Percentiles rank a stretch among this genome's conserved stretches.
phyloP scores from a whole-genome alignment of 805 yeast species.

The Nakazawaea wickerhamii region DNA sequence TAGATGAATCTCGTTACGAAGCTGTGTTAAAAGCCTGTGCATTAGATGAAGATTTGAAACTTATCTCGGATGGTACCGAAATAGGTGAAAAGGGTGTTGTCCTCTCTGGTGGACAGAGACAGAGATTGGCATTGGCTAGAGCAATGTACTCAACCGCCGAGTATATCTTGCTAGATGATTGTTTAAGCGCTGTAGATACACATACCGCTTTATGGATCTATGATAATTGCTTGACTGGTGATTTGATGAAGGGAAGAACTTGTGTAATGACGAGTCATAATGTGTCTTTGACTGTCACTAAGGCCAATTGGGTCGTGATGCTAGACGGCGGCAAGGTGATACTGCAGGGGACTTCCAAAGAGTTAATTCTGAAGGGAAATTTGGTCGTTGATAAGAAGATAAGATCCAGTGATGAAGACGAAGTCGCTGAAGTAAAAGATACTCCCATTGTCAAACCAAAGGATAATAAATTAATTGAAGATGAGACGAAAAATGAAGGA shows the following conservation, averaged over 20 bases:
- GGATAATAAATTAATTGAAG: slow-evolving; percentile 62
- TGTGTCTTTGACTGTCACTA: slow-evolving; percentile 77
- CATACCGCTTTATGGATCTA: slow-evolving; percentile 94
- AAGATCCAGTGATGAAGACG: slow-evolving; percentile 28
- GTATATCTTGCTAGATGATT: slow-evolving; percentile 83
- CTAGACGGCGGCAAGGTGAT: slow-evolving; percentile 79
- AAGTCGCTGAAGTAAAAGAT: slow-evolving; percentile 52
- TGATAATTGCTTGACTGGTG: slow-evolving; percentile 86
- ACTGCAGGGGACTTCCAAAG: slow-evolving; percentile 72
- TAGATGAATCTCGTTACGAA: slow-evolving; percentile 66
- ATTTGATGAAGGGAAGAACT: slow-evolving; percentile 78
- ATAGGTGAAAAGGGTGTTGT: slow-evolving; percentile 97
- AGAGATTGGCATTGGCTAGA: slow-evolving; percentile 90
- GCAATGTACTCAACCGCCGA: slow-evolving; percentile 85
- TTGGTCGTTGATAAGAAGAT: neutral
- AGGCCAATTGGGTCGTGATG: slow-evolving; percentile 74
- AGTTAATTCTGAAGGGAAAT: slow-evolving; percentile 53
- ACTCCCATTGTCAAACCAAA: slow-evolving; percentile 28
- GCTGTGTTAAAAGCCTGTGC: slow-evolving; percentile 87
- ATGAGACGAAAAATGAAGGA: slow-evolving; percentile 83
- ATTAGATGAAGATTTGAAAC: slow-evolving; percentile 76
- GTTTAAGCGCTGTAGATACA: slow-evolving; percentile 94
- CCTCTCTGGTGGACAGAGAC: slow-evolving; percentile 96
- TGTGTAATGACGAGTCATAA: slow-evolving; percentile 90
- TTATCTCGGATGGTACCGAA: slow-evolving; percentile 82